These are phyloP conservation scores for Leishmania braziliensis DNA, from an alignment of 208 protist genomes.

Conservation along the genomic window DNA sequence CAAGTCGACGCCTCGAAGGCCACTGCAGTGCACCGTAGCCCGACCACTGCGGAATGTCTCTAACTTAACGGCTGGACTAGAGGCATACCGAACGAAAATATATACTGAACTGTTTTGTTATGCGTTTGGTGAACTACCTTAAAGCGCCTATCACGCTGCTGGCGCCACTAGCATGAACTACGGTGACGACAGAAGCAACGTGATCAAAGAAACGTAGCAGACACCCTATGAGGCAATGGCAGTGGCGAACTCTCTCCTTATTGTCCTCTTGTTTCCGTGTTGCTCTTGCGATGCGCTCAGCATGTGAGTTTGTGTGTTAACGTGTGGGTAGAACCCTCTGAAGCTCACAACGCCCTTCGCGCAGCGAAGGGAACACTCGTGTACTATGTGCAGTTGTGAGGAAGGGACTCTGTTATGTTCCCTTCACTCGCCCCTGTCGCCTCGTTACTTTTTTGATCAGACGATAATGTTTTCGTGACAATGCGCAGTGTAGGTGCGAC, in stretches of 20 bases:
- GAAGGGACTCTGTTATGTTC: not conserved
- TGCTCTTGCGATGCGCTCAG: not conserved
- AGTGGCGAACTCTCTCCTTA: not conserved
- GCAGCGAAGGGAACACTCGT: not conserved
- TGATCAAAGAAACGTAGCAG: not conserved
- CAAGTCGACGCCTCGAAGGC: conserved; percentile 4
- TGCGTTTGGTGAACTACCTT: conserved; percentile 1
- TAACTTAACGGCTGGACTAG: not conserved
- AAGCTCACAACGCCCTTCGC: not conserved
- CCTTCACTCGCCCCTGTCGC: not conserved
- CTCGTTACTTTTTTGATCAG: not conserved
- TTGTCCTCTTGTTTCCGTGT: not conserved
- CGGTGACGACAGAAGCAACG: not conserved
- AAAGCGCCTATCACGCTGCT: not conserved
- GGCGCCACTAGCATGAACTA: not conserved
- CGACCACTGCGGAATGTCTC: conserved; percentile 23
- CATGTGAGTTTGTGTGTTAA: not conserved
- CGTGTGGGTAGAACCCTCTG: not conserved
- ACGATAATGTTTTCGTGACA: no score
- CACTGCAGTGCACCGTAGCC: conserved; percentile 21
- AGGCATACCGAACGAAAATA: not conserved
- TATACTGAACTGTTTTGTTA: not conserved
- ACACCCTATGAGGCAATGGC: not conserved
- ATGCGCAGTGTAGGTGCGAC: not conserved
- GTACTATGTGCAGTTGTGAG: not conserved